A percentile compares a stretch with the other conserved stretches of the same genome.
Conservation (phyloP, 495 filamentous ascomycete species). For the Halenospora varia region DNA sequence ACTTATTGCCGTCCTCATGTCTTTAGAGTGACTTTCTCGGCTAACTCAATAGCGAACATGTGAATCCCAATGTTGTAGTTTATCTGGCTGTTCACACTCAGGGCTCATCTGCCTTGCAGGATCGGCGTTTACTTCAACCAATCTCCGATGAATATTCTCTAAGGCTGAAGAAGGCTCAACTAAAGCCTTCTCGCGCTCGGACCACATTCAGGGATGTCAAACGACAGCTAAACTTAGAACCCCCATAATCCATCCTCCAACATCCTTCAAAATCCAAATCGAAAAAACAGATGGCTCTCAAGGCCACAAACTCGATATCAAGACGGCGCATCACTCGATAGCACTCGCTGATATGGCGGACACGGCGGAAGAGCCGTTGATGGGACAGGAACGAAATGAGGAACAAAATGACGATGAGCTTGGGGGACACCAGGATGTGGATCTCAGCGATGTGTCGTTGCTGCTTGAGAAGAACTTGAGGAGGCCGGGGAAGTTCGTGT, state of each 20-base stretch:
- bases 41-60: no score
- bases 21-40: no score
- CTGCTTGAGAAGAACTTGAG: constrained; percentile 24
- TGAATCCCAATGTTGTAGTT: no score
- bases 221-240: neutral
- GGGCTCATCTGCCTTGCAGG: no score
- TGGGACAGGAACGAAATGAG: constrained; percentile 7
- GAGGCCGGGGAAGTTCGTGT: constrained; percentile 47
- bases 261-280: no score
- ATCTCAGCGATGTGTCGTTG: constrained; percentile 21
- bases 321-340: constrained; percentile 14
- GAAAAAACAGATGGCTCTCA: neutral
- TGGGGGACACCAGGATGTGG: constrained; percentile 8
- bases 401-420: constrained; percentile 1
- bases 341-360: constrained; percentile 19
- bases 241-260: neutral
- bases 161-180: neutral
- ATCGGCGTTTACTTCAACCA: no score
- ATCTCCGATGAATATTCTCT: neutral
- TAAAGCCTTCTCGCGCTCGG: neutral
- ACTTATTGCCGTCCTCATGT: no score
- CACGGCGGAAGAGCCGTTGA: constrained; percentile 20
- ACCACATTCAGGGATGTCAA: neutral
- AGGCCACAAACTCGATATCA: neutral
- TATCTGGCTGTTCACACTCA: no score